A percentile compares a stretch with the other conserved stretches of the same genome.
phyloP scores from a whole-genome alignment of 305 asterid genomes.

The Fraxinus greggii region DNA sequence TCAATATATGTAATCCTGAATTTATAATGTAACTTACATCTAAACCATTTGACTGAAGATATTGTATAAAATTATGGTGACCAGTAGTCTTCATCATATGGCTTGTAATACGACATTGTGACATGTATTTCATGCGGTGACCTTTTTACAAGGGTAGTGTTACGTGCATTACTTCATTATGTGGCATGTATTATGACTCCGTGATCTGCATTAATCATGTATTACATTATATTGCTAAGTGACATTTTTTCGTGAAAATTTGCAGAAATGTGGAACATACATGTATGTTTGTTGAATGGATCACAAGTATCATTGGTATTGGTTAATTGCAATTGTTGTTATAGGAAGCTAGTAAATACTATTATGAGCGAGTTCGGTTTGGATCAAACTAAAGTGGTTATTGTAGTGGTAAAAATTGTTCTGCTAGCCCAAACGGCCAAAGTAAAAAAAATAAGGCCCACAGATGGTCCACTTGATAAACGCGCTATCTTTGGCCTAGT shows the following conservation, averaged over 20 bases:
- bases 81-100: neutral
- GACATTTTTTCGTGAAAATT: neutral
- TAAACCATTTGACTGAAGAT: neutral
- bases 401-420: too few relatives aligned
- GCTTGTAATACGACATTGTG: neutral
- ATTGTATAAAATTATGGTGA: neutral
- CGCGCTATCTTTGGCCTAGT: too few relatives aligned
- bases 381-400: too few relatives aligned
- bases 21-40: neutral
- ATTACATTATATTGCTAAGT: neutral
- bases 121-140: neutral
- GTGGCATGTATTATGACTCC: neutral
- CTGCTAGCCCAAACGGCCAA: too few relatives aligned
- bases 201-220: neutral
- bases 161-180: neutral
- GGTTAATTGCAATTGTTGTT: too few relatives aligned
- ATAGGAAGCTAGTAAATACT: too few relatives aligned
- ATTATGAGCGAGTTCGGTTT: too few relatives aligned
- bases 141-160: neutral
- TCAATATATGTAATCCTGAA: neutral
- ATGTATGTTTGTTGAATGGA: too few relatives aligned
- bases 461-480: too few relatives aligned
- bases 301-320: too few relatives aligned
- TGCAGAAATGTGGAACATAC: too few relatives aligned
- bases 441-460: too few relatives aligned